Conservation (phyloP, 257 asterid species). For the Primulina eburnea region DNA sequence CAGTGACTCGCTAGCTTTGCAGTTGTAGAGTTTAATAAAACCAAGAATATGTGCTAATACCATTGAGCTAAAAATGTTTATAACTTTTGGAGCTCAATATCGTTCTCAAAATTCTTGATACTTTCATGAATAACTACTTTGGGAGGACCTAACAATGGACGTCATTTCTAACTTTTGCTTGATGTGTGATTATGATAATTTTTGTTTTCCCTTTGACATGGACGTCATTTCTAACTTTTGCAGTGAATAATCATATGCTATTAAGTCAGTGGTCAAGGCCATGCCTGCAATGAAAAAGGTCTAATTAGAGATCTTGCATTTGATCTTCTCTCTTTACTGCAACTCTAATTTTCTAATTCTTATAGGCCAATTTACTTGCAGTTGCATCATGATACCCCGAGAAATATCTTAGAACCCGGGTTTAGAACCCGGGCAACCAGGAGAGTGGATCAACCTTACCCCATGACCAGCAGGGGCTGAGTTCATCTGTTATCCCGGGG, state of each 20-base stretch:
- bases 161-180: too few relatives aligned
- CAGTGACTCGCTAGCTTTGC: slow-evolving; percentile 8
- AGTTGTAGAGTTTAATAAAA: slow-evolving; percentile 16
- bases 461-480: too few relatives aligned
- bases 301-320: not conserved
- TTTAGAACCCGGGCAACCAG: too few relatives aligned
- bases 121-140: slow-evolving; percentile 8
- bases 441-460: too few relatives aligned
- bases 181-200: not conserved
- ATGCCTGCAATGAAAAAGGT: slow-evolving; percentile 78
- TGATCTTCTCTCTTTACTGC: not conserved
- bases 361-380: not conserved
- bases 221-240: slow-evolving; percentile 18
- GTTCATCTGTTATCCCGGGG: too few relatives aligned
- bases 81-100: slow-evolving; percentile 18
- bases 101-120: not conserved
- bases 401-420: too few relatives aligned
- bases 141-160: too few relatives aligned
- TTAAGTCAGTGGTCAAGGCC: slow-evolving; percentile 28
- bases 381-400: not conserved
- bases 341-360: slow-evolving; percentile 2
- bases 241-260: slow-evolving; percentile 23
- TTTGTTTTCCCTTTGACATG: slow-evolving; percentile 19
- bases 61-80: slow-evolving; percentile 1
- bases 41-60: not conserved